Evolutionary conservation across 768 basidiomycete genomes (phyloP).

Genomic region (Macrolepiota fuliginosa): DNA sequence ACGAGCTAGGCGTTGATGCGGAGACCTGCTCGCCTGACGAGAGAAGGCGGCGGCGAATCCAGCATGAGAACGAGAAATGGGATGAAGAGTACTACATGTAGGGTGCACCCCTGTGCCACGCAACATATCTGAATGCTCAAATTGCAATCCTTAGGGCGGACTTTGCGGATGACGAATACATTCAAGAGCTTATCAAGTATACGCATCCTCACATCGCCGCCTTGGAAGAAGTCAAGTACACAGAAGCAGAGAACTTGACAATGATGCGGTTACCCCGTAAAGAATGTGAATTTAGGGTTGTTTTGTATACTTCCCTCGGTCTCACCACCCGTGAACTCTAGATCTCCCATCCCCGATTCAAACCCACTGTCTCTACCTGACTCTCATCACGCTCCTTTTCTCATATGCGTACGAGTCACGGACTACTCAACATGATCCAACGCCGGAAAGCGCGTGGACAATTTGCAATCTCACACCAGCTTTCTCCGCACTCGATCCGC

Average conservation of each 20-base stretch:
- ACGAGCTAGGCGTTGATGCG: slow-evolving; percentile 69
- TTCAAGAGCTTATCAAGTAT: slow-evolving; percentile 70
- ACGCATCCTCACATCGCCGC: slow-evolving; percentile 47
- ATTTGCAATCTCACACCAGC: slow-evolving; percentile 68
- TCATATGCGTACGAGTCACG: slow-evolving; percentile 81
- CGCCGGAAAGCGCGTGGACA: slow-evolving; percentile 88
- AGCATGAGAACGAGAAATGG: slow-evolving; percentile 75
- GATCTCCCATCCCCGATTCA: slow-evolving; percentile 60
- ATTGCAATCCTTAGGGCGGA: slow-evolving; percentile 60
- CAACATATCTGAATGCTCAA: not conserved
- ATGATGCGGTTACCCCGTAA: slow-evolving; percentile 59
- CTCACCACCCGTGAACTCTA: slow-evolving; percentile 24
- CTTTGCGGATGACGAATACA: slow-evolving; percentile 72
- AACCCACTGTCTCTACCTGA: slow-evolving; percentile 63
- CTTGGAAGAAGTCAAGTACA: slow-evolving; percentile 46
- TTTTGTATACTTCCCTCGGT: not conserved
- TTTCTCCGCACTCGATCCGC: slow-evolving; percentile 79
- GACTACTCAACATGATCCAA: slow-evolving; percentile 76
- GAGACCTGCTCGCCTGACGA: slow-evolving; percentile 53
- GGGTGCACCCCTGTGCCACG: slow-evolving; percentile 17
- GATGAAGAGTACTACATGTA: slow-evolving; percentile 86
- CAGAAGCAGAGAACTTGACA: slow-evolving; percentile 66
- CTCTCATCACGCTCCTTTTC: slow-evolving; percentile 70
- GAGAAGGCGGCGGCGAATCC: slow-evolving; percentile 49
- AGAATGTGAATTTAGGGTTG: slow-evolving; percentile 41